Evolutionary conservation across 2,329 filamentous ascomycete genomes (phyloP).

Genomic region (Dothistroma septosporum): DNA sequence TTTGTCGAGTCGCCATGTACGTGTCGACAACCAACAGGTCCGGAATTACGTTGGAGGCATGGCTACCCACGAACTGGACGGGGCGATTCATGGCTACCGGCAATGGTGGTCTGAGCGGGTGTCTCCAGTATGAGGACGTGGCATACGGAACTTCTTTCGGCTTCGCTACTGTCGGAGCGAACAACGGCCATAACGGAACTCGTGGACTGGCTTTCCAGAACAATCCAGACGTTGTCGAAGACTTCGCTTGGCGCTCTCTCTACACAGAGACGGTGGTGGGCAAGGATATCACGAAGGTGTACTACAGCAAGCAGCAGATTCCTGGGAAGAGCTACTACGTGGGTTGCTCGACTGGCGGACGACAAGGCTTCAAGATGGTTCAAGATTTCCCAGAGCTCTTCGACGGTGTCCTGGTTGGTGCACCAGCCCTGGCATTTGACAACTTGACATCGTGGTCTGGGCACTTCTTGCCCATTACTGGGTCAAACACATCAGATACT

Average conservation of each 20-base stretch:
- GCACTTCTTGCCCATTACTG: conserved; percentile 39
- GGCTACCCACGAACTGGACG: conserved; percentile 42
- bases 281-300: conserved; percentile 32
- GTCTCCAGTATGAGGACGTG: conserved; percentile 36
- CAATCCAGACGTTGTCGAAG: conserved; percentile 44
- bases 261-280: conserved; percentile 31
- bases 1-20: conserved; percentile 41
- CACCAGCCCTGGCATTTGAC: conserved; percentile 42
- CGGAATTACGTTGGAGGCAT: conserved; percentile 44
- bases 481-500: conserved; percentile 35
- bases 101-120: conserved; percentile 43
- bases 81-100: conserved; percentile 39
- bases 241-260: conserved; percentile 43
- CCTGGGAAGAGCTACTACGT: conserved; percentile 44
- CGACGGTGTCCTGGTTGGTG: conserved; percentile 45
- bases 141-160: conserved; percentile 38
- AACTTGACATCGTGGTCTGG: conserved; percentile 42
- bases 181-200: conserved; percentile 44
- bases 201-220: conserved; percentile 45
- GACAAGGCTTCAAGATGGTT: conserved; percentile 44
- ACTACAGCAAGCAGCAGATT: conserved; percentile 34
- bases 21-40: conserved; percentile 39
- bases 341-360: conserved; percentile 46
- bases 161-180: conserved; percentile 40
- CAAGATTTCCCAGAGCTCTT: conserved; percentile 46